These are phyloP conservation scores for Isatis lusitanica DNA, from an alignment of 441 rosid species.

Conservation along the genomic window DNA sequence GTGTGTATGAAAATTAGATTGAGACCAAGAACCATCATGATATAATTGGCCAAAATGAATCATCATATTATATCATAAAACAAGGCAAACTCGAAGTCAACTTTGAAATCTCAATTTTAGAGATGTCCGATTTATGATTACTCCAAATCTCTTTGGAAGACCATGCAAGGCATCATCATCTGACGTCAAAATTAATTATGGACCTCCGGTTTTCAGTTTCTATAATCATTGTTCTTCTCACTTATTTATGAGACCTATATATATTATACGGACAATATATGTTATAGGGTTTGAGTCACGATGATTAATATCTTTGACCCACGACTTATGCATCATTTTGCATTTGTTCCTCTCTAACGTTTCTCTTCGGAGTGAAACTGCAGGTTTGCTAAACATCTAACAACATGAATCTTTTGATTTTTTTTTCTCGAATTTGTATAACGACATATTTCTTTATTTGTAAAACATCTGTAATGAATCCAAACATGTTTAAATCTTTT, in stretches of 20 bases:
- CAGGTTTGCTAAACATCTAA: background rate
- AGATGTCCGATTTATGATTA: conserved; percentile 39
- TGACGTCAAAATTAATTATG: conserved; percentile 33
- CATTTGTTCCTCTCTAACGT: background rate
- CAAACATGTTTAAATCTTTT: no score
- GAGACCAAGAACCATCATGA: conserved; percentile 26
- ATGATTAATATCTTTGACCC: conserved; percentile 25
- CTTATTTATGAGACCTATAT: conserved; percentile 30
- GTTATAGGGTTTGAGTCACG: conserved; percentile 25
- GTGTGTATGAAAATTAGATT: conserved; percentile 9
- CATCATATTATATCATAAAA: conserved; percentile 14
- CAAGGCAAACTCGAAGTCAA: conserved; percentile 35
- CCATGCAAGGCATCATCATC: conserved; percentile 39
- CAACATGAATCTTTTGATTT: no score
- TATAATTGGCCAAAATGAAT: conserved; percentile 21
- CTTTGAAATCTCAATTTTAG: conserved; percentile 35
- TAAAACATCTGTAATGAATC: no score
- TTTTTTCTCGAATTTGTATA: no score
- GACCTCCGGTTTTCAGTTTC: conserved; percentile 26
- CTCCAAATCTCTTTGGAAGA: conserved; percentile 39
- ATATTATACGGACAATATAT: background rate
- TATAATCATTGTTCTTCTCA: conserved; percentile 26
- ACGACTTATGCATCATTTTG: background rate
- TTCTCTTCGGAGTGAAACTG: background rate
- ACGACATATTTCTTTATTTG: no score